Percentiles rank a stretch among this genome's conserved stretches.
phyloP scores from a whole-genome alignment of 768 basidiomycete genomes.

The Russula ochroleuca region DNA sequence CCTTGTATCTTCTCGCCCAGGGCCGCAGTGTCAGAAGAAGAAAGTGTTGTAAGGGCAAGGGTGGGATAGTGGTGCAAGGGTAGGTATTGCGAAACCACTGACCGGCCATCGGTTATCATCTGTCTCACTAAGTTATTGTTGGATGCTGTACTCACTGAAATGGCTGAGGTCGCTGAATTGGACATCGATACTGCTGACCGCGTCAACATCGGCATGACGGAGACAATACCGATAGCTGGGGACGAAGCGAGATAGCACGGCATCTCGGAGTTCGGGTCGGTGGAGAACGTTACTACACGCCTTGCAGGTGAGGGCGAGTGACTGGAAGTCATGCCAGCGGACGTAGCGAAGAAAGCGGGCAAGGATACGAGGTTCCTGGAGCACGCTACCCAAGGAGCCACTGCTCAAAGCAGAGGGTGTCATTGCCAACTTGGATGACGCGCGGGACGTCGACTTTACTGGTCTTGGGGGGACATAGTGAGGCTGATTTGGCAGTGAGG shows the following conservation, averaged over 20 bases:
- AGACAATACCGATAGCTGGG: conserved; percentile 52
- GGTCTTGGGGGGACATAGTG: neutral
- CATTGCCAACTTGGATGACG: neutral
- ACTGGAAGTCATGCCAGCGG: conserved; percentile 41
- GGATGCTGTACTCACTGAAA: conserved; percentile 49
- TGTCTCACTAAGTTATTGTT: conserved; percentile 4
- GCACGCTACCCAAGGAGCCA: conserved; percentile 30
- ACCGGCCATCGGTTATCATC: neutral
- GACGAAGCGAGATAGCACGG: conserved; percentile 48
- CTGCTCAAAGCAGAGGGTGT: conserved; percentile 12
- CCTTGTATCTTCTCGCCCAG: conserved; percentile 37
- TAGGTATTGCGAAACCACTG: conserved; percentile 62
- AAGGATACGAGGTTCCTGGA: conserved; percentile 38
- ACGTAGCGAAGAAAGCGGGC: conserved; percentile 33
- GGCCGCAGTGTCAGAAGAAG: conserved; percentile 34
- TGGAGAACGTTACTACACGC: conserved; percentile 36
- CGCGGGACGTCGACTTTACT: neutral
- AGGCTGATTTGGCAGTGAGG: neutral
- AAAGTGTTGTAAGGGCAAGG: conserved; percentile 55
- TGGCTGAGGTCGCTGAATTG: conserved; percentile 57
- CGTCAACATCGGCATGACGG: conserved; percentile 38
- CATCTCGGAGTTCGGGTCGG: conserved; percentile 36
- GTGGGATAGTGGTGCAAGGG: conserved; percentile 69
- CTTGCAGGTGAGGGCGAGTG: conserved; percentile 38
- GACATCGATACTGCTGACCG: conserved; percentile 47